Evolutionary conservation across 257 asterid species (phyloP).

Genomic region (Nicotiana tabacum): DNA sequence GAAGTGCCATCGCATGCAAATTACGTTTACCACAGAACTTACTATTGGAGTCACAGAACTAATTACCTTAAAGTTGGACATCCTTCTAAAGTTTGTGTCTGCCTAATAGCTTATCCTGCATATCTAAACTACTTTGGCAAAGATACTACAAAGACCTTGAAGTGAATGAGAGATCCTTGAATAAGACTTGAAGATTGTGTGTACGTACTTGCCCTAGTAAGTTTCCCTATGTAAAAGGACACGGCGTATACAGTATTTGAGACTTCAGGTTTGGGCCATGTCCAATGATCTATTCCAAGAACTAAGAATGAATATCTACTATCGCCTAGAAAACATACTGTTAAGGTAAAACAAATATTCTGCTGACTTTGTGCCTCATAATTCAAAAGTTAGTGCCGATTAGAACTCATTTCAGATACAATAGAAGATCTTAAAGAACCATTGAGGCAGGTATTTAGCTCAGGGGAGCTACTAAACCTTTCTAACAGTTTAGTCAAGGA

Average conservation of each 20-base stretch:
- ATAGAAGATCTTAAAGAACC: background rate
- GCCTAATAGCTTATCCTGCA: background rate
- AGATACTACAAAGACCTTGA: background rate
- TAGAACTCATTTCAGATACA: background rate
- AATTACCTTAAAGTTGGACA: background rate
- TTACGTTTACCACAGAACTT: background rate
- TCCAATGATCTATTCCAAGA: background rate
- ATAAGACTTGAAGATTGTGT: background rate
- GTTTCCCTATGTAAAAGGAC: background rate
- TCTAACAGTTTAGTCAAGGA: background rate
- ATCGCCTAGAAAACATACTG: background rate
- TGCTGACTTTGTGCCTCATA: background rate
- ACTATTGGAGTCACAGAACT: background rate
- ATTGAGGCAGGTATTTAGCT: background rate
- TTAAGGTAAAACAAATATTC: background rate
- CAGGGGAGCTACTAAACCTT: background rate
- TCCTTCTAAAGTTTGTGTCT: background rate
- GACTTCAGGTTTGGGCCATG: background rate
- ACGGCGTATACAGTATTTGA: background rate
- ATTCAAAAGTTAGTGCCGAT: background rate
- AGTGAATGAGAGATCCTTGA: background rate
- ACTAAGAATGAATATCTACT: background rate
- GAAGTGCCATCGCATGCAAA: background rate
- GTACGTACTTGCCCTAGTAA: background rate
- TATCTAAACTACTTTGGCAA: background rate